Conservation (phyloP, 2,329 filamentous ascomycete species). For the Fusarium sp. region DNA sequence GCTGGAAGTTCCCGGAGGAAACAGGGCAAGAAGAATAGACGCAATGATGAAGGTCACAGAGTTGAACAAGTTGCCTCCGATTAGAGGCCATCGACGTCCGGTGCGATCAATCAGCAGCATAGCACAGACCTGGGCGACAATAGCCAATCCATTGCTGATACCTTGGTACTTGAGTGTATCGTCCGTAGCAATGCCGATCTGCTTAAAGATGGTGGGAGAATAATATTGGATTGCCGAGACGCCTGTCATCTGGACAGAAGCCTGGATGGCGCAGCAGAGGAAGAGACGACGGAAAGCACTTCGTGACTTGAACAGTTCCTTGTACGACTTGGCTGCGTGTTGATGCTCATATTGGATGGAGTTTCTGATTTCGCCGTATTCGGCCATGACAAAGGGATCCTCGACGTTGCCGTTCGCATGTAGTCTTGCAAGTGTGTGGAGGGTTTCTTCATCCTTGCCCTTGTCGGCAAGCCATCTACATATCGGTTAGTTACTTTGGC, state of each 20-base stretch:
- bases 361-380: conserved; percentile 77
- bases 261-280: conserved; percentile 76
- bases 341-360: conserved; percentile 74
- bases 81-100: conserved; percentile 79
- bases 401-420: conserved; percentile 74
- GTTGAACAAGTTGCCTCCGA: conserved; percentile 78
- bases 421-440: conserved; percentile 73
- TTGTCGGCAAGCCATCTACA: conserved; percentile 80
- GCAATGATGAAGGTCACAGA: conserved; percentile 79
- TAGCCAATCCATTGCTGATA: conserved; percentile 76
- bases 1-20: conserved; percentile 62
- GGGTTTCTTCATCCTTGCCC: conserved; percentile 69
- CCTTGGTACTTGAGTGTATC: conserved; percentile 80
- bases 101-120: conserved; percentile 76
- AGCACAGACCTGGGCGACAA: conserved; percentile 75
- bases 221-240: conserved; percentile 81
- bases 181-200: conserved; percentile 74
- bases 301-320: conserved; percentile 70
- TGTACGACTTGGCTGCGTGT: conserved; percentile 75
- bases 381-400: conserved; percentile 77
- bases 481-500: neutral
- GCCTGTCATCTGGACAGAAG: conserved; percentile 80
- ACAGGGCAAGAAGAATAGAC: conserved; percentile 61
- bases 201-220: conserved; percentile 72
- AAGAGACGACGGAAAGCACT: conserved; percentile 79